phyloP scores from a whole-genome alignment of 2,329 filamentous ascomycete genomes.

The Cladobotryum protrusum region DNA sequence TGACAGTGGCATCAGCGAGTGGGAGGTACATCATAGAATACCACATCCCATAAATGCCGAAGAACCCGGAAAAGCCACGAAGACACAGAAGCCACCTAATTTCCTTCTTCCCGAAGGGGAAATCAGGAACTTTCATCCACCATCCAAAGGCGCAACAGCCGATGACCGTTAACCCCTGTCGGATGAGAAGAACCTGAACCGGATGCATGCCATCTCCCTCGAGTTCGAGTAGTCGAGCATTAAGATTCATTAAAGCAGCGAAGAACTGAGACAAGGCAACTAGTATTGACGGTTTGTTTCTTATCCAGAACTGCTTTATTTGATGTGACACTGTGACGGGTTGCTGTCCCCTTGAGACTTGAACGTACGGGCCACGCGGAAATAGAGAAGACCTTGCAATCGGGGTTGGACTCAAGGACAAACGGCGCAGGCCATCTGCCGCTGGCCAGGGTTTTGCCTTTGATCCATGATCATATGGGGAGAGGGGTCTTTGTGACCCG shows the following conservation, averaged over 20 bases:
- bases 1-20: conserved; percentile 79
- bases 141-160: conserved; percentile 69
- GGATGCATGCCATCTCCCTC: conserved; percentile 69
- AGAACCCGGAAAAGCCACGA: conserved; percentile 64
- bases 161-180: conserved; percentile 68
- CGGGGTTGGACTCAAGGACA: conserved; percentile 18
- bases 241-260: conserved; percentile 78
- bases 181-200: conserved; percentile 74
- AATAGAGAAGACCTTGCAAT: conserved; percentile 16
- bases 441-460: conserved; percentile 5
- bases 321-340: conserved; percentile 15
- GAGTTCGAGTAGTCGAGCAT: conserved; percentile 68
- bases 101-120: conserved; percentile 61
- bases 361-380: conserved; percentile 10
- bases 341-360: not conserved
- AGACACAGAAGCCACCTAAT: conserved; percentile 62
- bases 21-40: conserved; percentile 66
- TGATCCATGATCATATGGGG: not conserved
- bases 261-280: conserved; percentile 76
- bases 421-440: conserved; percentile 7
- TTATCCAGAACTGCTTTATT: conserved; percentile 44
- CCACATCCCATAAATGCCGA: conserved; percentile 75
- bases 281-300: conserved; percentile 66
- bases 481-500: not conserved
- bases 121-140: conserved; percentile 58